Base-by-base conservation (phyloP, 2,329 filamentous ascomycete species). In the Colletotrichum agaves region DNA sequence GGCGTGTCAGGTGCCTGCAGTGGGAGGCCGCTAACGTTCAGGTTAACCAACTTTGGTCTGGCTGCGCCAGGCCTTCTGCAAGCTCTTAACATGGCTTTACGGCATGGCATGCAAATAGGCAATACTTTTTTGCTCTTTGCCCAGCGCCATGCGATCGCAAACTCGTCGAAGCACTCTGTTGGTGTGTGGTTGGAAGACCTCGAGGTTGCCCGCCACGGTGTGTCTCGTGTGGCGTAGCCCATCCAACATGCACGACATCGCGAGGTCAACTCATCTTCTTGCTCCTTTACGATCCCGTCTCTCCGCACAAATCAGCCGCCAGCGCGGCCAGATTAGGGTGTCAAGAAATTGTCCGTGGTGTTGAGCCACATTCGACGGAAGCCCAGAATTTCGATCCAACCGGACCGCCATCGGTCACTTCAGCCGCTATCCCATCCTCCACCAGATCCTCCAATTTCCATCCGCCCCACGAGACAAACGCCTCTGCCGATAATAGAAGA, bases 1-100 rank as follows among this genome's bases (percentile, higher is more conserved):
- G 61, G 61, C 53, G 64, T 67, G 64, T 67, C 64, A 67, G 64
- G 64, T 67, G 64, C 61, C 61, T 64, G 64, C 39, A 64, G 61
- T 55, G 64, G 53, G 39, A 59, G 33, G 61, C 61, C 64, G 64
- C 64, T 67, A 67, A 55, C 39, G 41, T 67, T 67, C 64, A 67
- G 64, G 64, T 67, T 67, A 67, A 67, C 64, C 53, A 55, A 55
- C 61, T 47, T 64, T 64, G 64, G 61, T 37, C 61, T 64, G 64
- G 64, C 37, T 64, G 47, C 64, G 37, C 53, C 41, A 59, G 61
- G 53, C 31, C 39, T 53, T 19, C 46, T 67, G 61, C 53, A 47
- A 49, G 46, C 37, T 41, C 53, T 67, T 49, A 47, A 43, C 39
- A 31, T 21, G 21, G 13, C 15, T 52, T 21, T 23, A 53, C 17